Conservation (phyloP, 2,329 filamentous ascomycete genomes). For the Neopestalotiopsis clavispora region DNA sequence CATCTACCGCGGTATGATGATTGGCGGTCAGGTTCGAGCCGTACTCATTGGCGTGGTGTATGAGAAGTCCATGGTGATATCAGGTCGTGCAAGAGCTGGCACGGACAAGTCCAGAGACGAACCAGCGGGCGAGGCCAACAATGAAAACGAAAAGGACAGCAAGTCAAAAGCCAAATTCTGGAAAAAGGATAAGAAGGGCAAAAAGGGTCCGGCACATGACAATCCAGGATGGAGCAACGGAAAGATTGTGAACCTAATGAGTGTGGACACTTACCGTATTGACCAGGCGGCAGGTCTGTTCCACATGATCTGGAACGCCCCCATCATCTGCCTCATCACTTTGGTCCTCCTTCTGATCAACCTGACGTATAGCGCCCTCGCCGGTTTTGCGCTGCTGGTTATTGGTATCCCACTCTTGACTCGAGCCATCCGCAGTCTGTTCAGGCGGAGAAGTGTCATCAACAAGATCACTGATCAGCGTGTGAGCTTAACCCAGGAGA, state of each 20-base stretch:
- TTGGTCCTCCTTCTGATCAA: slow-evolving; percentile 84
- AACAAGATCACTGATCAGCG: slow-evolving; percentile 95
- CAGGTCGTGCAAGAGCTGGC: slow-evolving; percentile 85
- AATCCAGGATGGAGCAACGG: slow-evolving; percentile 91
- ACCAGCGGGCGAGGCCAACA: slow-evolving; percentile 48
- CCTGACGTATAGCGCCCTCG: slow-evolving; percentile 85
- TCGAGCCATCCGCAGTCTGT: slow-evolving; percentile 75
- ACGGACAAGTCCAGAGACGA: slow-evolving; percentile 51
- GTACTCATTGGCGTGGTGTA: slow-evolving; percentile 87
- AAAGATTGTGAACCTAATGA: slow-evolving; percentile 91
- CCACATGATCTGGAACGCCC: slow-evolving; percentile 89
- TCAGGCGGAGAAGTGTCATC: slow-evolving; percentile 76
- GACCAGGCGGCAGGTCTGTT: slow-evolving; percentile 89
- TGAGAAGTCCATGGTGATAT: slow-evolving; percentile 89
- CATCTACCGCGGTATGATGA: slow-evolving; percentile 89
- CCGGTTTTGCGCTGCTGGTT: slow-evolving; percentile 83
- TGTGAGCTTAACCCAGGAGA: slow-evolving; percentile 90
- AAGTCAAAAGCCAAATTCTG: slow-evolving; percentile 41
- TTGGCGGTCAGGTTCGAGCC: slow-evolving; percentile 82
- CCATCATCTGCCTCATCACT: slow-evolving; percentile 78
- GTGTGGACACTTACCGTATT: slow-evolving; percentile 90
- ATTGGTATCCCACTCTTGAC: slow-evolving; percentile 80
- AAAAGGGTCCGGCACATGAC: slow-evolving; percentile 54
- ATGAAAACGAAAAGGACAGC: slow-evolving; percentile 47
- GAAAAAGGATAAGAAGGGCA: slow-evolving; percentile 42